Base-by-base conservation (phyloP, 805 yeast species). In the Spathaspora passalidarum region DNA sequence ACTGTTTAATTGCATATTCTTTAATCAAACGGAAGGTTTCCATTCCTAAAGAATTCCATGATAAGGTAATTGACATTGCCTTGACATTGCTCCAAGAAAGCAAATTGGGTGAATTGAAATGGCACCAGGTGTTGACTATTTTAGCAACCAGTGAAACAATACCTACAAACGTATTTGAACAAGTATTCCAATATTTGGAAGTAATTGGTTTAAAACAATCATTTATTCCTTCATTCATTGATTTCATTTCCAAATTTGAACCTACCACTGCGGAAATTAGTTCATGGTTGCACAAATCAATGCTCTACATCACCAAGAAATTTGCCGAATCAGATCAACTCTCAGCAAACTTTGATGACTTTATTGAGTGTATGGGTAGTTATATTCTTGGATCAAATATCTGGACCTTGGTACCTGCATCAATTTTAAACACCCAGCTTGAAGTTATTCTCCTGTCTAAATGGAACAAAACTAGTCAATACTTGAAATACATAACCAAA, bases 231-330 rank as follows among this genome's bases (percentile, higher is more conserved):
- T 63, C 56, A 34, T 66, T 65, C 49, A 63, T 56, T 5, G 29
- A 56, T 48, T 54, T 69, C 65, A 19, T 66, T 52, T 20, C 56
- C 50, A 21, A 61, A 62, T 29, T 36, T 38, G 29, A 32, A 32
- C 20, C 13, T 2, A 38, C 10, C 57, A 60, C 34, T 54, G 17
- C 13, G 16, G 63, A 60, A 1, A 57, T 72, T 18, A 58, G 51
- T 16, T 22, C 22, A 0, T 86, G 92, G 92, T 50, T 80, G 34
- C 74, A 78, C 49, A 79, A 82, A 50, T 69, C 82, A 5, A 66
- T 78, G 49, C 59, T 87, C 5, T 83, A 78, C 55, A 69, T 84
- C 42, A 86, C 91, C 7, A 84, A 80, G 52, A 70, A 75, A 48
- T 71, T 84, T 49, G 82, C 91, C 1, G 87, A 84, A 54, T 60